These are phyloP conservation scores for Zygoascus tannicola DNA, from an alignment of 805 yeast genomes.

Conservation along the genomic window DNA sequence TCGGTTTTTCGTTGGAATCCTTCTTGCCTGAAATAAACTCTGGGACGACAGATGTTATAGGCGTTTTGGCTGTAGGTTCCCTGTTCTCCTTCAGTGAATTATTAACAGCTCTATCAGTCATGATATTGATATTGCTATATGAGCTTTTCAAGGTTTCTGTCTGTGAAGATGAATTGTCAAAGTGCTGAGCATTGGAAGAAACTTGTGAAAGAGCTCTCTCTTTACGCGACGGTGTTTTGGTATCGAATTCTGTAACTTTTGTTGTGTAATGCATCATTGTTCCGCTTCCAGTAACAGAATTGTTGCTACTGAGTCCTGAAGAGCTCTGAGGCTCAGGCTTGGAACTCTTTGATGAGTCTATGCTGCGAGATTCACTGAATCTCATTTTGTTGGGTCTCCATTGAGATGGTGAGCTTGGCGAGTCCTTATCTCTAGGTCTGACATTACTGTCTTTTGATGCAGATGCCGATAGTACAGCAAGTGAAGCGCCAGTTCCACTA, in stretches of 20 bases:
- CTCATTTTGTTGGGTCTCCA: constrained; percentile 8
- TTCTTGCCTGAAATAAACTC: background rate
- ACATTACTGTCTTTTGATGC: background rate
- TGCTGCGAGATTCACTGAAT: constrained; percentile 7
- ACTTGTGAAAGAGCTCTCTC: background rate
- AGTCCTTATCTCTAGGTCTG: background rate
- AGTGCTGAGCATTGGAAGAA: background rate
- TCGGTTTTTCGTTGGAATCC: background rate
- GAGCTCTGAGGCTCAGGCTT: no score
- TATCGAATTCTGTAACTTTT: constrained; percentile 4
- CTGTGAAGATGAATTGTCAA: background rate
- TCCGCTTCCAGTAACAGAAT: background rate
- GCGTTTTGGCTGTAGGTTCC: background rate
- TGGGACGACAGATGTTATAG: background rate
- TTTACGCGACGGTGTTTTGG: constrained; percentile 4
- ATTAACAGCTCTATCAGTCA: background rate
- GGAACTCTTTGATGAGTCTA: no score
- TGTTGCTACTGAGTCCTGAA: background rate
- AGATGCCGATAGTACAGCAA: background rate
- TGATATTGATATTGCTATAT: background rate
- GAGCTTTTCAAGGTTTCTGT: background rate
- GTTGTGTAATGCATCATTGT: background rate
- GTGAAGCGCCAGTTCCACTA: background rate
- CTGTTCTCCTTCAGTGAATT: background rate
- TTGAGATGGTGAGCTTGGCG: constrained; percentile 4